Percentiles rank a stretch among this genome's conserved stretches.
Evolutionary conservation across 2,329 filamentous ascomycete species (phyloP).

Genomic region (Calonectria pseudoreteaudii): DNA sequence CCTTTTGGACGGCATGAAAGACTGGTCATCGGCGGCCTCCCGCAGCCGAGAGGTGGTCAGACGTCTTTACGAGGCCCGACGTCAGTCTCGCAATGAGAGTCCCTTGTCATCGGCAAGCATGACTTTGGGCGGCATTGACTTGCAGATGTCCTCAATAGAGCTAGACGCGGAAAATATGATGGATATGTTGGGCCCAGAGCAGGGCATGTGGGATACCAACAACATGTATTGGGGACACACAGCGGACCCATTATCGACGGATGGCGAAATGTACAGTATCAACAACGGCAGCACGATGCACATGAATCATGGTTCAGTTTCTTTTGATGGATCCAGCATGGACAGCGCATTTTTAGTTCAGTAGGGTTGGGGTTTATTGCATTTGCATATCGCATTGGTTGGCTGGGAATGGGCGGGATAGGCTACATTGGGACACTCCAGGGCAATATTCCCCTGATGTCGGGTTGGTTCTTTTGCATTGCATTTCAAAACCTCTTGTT

Average conservation of each 20-base stretch:
- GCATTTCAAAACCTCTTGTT: not conserved
- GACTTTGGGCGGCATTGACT: slow-evolving; percentile 60
- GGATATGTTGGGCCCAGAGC: slow-evolving; percentile 62
- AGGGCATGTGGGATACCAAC: slow-evolving; percentile 67
- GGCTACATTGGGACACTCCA: not conserved
- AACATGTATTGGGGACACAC: slow-evolving; percentile 44
- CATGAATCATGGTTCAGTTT: slow-evolving; percentile 20
- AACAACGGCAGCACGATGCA: slow-evolving; percentile 18
- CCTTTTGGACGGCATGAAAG: slow-evolving; percentile 72
- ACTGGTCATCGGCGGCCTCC: slow-evolving; percentile 73
- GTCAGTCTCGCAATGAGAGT: slow-evolving; percentile 35
- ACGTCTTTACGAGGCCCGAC: slow-evolving; percentile 71
- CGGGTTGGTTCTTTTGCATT: not conserved
- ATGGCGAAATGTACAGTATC: slow-evolving; percentile 24
- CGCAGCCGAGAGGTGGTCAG: slow-evolving; percentile 73
- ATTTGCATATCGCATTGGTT: not conserved
- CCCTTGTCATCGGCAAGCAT: slow-evolving; percentile 58
- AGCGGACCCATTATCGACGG: slow-evolving; percentile 12
- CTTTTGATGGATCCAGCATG: slow-evolving; percentile 19
- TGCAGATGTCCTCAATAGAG: slow-evolving; percentile 63
- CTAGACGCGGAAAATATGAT: slow-evolving; percentile 65
- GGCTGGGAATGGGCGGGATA: not conserved
- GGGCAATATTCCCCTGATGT: not conserved
- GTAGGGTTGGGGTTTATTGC: not conserved
- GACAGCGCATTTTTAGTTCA: slow-evolving; percentile 21